Evolutionary conservation across 768 basidiomycete genomes (phyloP), one percentile per base, ranked within the genome.

Genomic region (Termitomyces sp.): DNA sequence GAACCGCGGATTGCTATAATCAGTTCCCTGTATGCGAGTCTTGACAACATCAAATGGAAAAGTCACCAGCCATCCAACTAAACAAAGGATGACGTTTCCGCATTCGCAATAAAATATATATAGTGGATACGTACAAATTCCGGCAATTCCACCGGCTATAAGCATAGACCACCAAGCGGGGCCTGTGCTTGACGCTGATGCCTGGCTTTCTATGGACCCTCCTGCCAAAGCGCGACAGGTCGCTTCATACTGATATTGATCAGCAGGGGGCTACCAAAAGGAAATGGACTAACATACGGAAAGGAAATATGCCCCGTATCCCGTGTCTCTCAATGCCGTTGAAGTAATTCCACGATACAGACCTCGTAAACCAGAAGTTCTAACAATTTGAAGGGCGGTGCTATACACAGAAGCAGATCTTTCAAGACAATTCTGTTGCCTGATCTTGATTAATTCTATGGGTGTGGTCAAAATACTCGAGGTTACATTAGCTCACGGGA

Each of bases 1-100:
- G 16, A 51, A 49, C 28, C 38, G 32, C 24, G 40, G 6, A 35
- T 2, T 33, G 39, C 40, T 33, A 13, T 68, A 65, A 39, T 74
- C 68, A 40, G 71, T 78, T 33, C 84, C 84, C 72, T 97, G 94
- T 66, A 95, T 84, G 6, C 94, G 85, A 15, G 95, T 96, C 76
- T 97, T 96, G 63, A 96, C 81, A 3, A 94, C 90, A 68, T 97
- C 94, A 58, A 94, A 78, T 2, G 93, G 92, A 71, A 96, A 97
- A 1, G 94, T 96, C 2, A 77, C 79, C 0, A 87, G 40, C 93
- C 93, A 96, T 9, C 91, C 90, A 9, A 81, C 81, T 81, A 16
- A 44, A 45, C 11, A 38, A 28, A 35, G 1, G 24, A n/a, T 46
- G n/a, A 46, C 35, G 3, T 51, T 48, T 22, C 35, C 9, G 33